phyloP scores from a whole-genome alignment of 352 stramenopile genomes.

The Pythium biforme region DNA sequence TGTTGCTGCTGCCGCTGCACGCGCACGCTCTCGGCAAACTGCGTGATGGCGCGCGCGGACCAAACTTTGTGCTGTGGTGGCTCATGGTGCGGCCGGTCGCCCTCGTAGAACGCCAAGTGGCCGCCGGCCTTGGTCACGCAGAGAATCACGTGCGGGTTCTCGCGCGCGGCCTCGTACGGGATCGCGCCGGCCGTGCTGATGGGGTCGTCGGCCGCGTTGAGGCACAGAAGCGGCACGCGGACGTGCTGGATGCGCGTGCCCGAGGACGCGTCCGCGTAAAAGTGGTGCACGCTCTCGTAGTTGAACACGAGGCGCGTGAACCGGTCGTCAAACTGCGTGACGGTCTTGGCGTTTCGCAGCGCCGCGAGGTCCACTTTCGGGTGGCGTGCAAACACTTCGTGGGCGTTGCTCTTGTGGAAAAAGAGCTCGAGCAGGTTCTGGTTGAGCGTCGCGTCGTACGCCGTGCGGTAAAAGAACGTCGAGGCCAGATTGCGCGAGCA shows the following conservation, averaged over 20 bases:
- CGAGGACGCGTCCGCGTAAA: slow-evolving; percentile 59
- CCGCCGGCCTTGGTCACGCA: slow-evolving; percentile 60
- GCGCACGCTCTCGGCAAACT: slow-evolving; percentile 57
- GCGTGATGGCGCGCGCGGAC: slow-evolving; percentile 49
- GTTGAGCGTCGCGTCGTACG: slow-evolving; percentile 54
- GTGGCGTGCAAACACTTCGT: slow-evolving; percentile 54
- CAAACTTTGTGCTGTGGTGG: slow-evolving; percentile 31
- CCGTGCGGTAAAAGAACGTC: slow-evolving; percentile 53
- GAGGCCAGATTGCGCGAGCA: slow-evolving; percentile 46
- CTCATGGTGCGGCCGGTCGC: slow-evolving; percentile 25
- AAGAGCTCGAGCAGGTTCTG: slow-evolving; percentile 52
- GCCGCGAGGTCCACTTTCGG: slow-evolving; percentile 52
- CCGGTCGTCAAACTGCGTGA: slow-evolving; percentile 63
- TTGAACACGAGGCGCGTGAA: slow-evolving; percentile 59
- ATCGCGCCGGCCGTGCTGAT: slow-evolving; percentile 49
- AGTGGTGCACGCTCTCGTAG: slow-evolving; percentile 58
- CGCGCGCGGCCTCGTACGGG: slow-evolving; percentile 34
- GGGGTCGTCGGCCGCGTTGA: slow-evolving; percentile 65
- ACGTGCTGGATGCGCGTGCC: slow-evolving; percentile 40
- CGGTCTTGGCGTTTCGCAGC: slow-evolving; percentile 37
- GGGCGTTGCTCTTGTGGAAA: slow-evolving; percentile 66
- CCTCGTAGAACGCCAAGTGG: slow-evolving; percentile 71
- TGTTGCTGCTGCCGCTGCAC: background rate
- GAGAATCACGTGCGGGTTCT: slow-evolving; percentile 69
- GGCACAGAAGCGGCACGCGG: slow-evolving; percentile 53